Base-by-base conservation (phyloP, 2,329 filamentous ascomycete species). In the Elsinoe batatas region DNA sequence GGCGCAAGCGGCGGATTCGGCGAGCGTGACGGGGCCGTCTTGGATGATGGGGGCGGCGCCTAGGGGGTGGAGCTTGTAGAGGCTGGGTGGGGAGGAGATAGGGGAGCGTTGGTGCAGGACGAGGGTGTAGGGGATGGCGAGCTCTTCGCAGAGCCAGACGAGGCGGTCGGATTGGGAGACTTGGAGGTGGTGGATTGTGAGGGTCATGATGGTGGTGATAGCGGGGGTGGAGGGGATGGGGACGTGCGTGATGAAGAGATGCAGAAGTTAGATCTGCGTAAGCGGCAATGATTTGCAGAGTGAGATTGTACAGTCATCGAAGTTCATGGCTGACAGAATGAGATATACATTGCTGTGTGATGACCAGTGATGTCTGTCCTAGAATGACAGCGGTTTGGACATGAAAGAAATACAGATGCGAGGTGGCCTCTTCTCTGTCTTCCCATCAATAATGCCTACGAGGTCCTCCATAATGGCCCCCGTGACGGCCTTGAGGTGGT, bases 81-180 rank as follows among this genome's bases (percentile, higher is more conserved):
- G 61, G 8, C 64, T 63, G n/a, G 64, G 61, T 0, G 62, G 61
- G n/a, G 61, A 59, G 62, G 68, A 60, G 3, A 67, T 42, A 61
- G 80, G 76, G 6, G 63, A 63, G 42, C 77, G 75, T 51, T 71
- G 58, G 69, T 81, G 72, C 38, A 69, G 67, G 56, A 71, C 69
- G 10, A 80, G 66, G 1, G 70, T 63, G 64, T 85, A 85, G 1
- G 71, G 64, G 53, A 86, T 67, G 47, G 68, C 66, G 15, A 85
- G 77, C 66, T 86, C 83, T 66, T 86, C 82, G 65, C 80, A 80
- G 44, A 85, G 76, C 76, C 79, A 85, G 63, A 78, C 69, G 53
- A 85, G 74, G 38, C 83, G 80, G 65, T 85, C 82, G 35, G 81
- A 83, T 64, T 85, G 81, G 10, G 79, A 81, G 64, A 73, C 63